phyloP scores from a whole-genome alignment of 345 rosid genomes.

The Gossypium herbaceum region DNA sequence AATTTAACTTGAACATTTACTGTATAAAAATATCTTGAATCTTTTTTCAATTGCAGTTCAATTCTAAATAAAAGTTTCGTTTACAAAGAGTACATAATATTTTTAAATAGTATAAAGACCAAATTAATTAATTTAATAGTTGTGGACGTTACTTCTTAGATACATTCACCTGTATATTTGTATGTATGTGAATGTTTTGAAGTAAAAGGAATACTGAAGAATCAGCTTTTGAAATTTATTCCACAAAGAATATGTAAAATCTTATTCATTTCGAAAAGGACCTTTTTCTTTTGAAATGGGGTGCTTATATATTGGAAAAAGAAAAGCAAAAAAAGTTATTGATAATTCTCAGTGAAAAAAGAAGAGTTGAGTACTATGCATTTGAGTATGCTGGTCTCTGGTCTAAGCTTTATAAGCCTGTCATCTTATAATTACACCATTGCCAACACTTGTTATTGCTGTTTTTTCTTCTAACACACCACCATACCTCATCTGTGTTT shows the following conservation, averaged over 20 bases:
- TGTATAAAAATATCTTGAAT: no score
- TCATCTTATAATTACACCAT: constrained; percentile 1
- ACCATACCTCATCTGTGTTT: background rate
- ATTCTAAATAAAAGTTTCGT: no score
- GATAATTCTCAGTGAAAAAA: constrained; percentile 1
- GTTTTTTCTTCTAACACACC: background rate
- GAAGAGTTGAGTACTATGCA: background rate
- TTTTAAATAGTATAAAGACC: no score
- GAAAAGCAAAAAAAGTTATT: background rate
- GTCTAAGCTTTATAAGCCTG: background rate
- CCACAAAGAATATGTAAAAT: constrained; percentile 1
- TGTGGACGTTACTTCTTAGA: no score
- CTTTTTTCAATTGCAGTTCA: no score
- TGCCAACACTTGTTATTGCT: background rate
- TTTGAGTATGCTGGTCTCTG: constrained; percentile 1
- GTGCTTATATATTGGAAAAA: background rate
- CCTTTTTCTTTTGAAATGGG: background rate
- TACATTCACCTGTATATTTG: no score
- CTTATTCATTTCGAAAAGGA: background rate
- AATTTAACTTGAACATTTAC: no score
- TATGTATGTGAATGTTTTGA: no score
- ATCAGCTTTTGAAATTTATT: background rate
- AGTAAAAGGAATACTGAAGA: no score
- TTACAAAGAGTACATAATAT: no score
- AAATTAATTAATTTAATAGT: no score